Base-by-base conservation (phyloP, 2,329 filamentous ascomycete species). In the Daldinia sp. region DNA sequence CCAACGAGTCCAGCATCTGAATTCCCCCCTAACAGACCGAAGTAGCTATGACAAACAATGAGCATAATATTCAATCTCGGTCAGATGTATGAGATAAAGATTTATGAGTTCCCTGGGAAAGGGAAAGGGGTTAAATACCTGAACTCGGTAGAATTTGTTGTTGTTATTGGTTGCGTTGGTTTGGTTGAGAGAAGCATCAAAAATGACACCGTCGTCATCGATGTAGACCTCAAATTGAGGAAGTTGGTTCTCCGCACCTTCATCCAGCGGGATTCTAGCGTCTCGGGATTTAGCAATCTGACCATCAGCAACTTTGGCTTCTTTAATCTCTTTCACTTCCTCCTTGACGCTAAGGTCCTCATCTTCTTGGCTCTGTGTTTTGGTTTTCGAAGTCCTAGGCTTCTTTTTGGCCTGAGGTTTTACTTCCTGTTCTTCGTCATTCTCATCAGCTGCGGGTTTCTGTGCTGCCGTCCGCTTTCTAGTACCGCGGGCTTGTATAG, bases 81-180 rank as follows among this genome's bases (percentile, higher is more conserved):
- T 53, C n/a, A 8, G 17, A 30, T 29, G 32, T 23, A 34, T 10
- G 7, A 27, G 3, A 45, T n/a, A 23, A 6, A n/a, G 3, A 4
- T 15, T 27, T 25, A n/a, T n/a, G n/a, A n/a, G n/a, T n/a, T n/a
- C n/a, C n/a, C n/a, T n/a, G n/a, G n/a, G n/a, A n/a, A n/a, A n/a
- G n/a, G n/a, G n/a, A n/a, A n/a, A 65, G 37, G 37, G 9, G 32
- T 53, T 27, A 61, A 54, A 27, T n/a, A 91, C 80, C 80, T 94
- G 91, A 25, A 93, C 75, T 25, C 87, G 85, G 72, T 94, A 94
- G 75, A 94, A 94, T 69, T 95, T 95, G 76, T 95, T 94, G 76
- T 91, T 90, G 73, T 94, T 95, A 47, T 83, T 77, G 0, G 80
- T 78, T 0, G 90, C 80, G 68, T 93, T 91, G 9, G 92, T 90